These are phyloP conservation scores for Xylaria palmicola DNA, from an alignment of 495 filamentous ascomycete genomes.

Conservation along the genomic window DNA sequence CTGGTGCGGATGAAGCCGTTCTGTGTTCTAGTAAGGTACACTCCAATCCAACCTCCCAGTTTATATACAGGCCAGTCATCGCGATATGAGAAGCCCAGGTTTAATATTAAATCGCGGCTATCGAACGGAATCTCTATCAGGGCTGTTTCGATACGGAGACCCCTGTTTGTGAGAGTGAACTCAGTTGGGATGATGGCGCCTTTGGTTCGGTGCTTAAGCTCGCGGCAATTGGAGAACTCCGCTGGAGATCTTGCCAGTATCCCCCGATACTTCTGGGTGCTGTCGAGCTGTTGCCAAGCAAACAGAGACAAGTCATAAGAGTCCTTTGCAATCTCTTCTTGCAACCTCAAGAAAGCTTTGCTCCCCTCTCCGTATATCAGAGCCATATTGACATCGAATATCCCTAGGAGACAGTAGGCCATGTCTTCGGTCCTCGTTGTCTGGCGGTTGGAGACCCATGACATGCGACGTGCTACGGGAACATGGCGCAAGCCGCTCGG, in stretches of 20 bases:
- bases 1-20: neutral
- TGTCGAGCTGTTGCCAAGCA: neutral
- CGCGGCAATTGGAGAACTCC: neutral
- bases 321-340: neutral
- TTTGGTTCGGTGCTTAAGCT: neutral
- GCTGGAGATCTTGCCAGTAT: neutral
- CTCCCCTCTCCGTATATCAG: neutral
- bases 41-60: neutral
- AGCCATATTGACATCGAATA: neutral
- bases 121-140: neutral
- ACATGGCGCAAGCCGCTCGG: neutral
- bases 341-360: neutral
- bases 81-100: neutral
- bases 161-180: neutral
- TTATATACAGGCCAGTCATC: neutral
- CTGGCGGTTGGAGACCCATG: constrained; percentile 19
- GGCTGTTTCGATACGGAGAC: neutral
- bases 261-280: neutral
- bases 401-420: neutral
- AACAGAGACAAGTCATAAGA: neutral
- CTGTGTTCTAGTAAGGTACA: neutral
- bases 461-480: constrained; percentile 23
- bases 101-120: neutral
- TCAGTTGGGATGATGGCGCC: neutral
- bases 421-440: constrained; percentile 18